These are phyloP conservation scores for Antitrichia curtipendula DNA, from an alignment of 225 moss, liverwort and hornwort species.

Conservation along the genomic window DNA sequence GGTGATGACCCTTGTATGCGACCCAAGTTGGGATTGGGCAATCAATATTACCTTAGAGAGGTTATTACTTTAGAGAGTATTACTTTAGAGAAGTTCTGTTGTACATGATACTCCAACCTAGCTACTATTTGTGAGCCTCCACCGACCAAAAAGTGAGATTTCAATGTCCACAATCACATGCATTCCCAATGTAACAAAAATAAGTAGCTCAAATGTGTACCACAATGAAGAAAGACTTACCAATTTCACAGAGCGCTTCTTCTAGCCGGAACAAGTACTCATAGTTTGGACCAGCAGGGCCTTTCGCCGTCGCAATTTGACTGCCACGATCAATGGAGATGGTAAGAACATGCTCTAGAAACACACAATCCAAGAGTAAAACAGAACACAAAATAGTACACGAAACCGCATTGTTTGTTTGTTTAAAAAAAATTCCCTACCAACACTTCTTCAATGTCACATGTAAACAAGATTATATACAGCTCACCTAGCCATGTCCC, in stretches of 20 bases:
- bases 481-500: slow-evolving; percentile 69
- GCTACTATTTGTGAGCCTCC: background rate
- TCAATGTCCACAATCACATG: background rate
- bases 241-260: slow-evolving; percentile 63
- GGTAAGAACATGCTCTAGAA: background rate
- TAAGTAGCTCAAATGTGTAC: background rate
- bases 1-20: too few relatives aligned
- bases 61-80: too few relatives aligned
- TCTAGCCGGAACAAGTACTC: slow-evolving; percentile 58
- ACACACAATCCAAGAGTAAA: background rate
- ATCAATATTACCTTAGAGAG: too few relatives aligned
- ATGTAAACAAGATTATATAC: background rate
- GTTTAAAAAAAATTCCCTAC: background rate
- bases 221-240: slow-evolving; percentile 16
- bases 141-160: too few relatives aligned
- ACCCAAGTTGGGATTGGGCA: fast-evolving
- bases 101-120: background rate
- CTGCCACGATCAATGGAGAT: slow-evolving; percentile 3
- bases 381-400: background rate
- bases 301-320: slow-evolving; percentile 71
- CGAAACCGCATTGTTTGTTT: fast-evolving
- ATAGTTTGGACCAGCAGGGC: slow-evolving; percentile 80
- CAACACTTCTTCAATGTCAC: background rate
- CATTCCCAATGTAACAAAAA: background rate
- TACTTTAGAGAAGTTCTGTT: too few relatives aligned